Conservation (phyloP, 106 monocot species). For the Posidonia australis region DNA sequence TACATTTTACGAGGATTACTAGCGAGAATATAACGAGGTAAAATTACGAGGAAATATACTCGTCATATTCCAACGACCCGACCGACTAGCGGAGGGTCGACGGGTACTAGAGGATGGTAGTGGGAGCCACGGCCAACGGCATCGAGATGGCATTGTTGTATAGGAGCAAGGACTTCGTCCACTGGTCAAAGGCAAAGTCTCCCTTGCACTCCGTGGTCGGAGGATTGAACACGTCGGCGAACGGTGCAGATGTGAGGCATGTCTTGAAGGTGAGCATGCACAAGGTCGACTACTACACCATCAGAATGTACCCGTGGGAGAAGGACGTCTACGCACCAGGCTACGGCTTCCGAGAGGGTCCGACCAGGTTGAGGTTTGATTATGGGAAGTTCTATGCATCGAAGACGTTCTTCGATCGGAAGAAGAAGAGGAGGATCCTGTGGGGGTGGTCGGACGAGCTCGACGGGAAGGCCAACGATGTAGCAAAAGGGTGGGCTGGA, state of each 20-base stretch:
- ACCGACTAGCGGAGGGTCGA: conserved; percentile 5
- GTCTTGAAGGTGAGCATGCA: conserved; percentile 27
- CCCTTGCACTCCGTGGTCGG: conserved; percentile 12
- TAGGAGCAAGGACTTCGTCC: conserved; percentile 10
- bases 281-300: conserved; percentile 25
- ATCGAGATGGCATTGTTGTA: conserved; percentile 3
- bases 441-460: conserved; percentile 17
- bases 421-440: conserved; percentile 11
- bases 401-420: conserved; percentile 10
- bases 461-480: background rate
- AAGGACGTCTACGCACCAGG: conserved; percentile 16
- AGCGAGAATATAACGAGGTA: too few species aligned
- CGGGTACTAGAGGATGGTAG: conserved; percentile 4
- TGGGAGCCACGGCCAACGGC: background rate
- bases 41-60: too few species aligned
- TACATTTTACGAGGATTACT: too few species aligned
- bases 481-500: conserved; percentile 13
- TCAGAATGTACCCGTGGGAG: conserved; percentile 6
- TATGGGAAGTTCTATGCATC: conserved; percentile 19
- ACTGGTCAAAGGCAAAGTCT: background rate
- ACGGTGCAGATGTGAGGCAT: background rate
- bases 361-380: conserved; percentile 10
- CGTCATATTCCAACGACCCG: too few species aligned
- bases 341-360: background rate
- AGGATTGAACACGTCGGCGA: conserved; percentile 11